Conservation (phyloP, 352 stramenopile species). For the Phytophthora syringae region DNA sequence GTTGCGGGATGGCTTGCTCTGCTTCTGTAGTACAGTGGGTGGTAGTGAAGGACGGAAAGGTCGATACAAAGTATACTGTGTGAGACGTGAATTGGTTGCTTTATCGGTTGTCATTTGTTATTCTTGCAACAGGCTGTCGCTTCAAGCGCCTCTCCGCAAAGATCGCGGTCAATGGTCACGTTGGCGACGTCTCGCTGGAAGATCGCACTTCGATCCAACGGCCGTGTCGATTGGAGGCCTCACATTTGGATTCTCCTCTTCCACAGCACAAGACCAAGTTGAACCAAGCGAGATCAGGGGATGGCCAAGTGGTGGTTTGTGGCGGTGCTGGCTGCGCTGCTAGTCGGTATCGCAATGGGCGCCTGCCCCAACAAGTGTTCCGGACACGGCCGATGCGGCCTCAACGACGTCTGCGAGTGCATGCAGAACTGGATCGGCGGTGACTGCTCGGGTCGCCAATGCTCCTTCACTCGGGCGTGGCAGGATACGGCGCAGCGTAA, state of each 20-base stretch:
- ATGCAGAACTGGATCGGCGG: conserved; percentile 65
- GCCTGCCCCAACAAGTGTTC: conserved; percentile 73
- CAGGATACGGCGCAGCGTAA: conserved; percentile 51
- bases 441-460: conserved; percentile 63
- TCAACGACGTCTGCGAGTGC: conserved; percentile 69
- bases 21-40: conserved; percentile 73
- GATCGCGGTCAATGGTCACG: conserved; percentile 29
- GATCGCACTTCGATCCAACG: conserved; percentile 23
- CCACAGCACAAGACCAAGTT: background rate
- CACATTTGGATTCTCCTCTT: conserved; percentile 31
- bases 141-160: conserved; percentile 8
- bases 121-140: too few species aligned
- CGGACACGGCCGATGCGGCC: conserved; percentile 61
- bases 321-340: conserved; percentile 47
- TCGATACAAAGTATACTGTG: background rate
- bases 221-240: background rate
- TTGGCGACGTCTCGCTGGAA: conserved; percentile 5
- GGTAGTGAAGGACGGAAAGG: too few species aligned
- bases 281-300: background rate
- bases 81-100: background rate
- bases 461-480: conserved; percentile 63
- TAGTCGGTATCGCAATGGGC: conserved; percentile 32
- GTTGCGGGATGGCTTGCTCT: conserved; percentile 78
- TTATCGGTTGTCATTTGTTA: too few species aligned
- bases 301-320: conserved; percentile 42